phyloP scores from a whole-genome alignment of 2,329 filamentous ascomycete genomes.

The Acephala macrosclerotiorum region DNA sequence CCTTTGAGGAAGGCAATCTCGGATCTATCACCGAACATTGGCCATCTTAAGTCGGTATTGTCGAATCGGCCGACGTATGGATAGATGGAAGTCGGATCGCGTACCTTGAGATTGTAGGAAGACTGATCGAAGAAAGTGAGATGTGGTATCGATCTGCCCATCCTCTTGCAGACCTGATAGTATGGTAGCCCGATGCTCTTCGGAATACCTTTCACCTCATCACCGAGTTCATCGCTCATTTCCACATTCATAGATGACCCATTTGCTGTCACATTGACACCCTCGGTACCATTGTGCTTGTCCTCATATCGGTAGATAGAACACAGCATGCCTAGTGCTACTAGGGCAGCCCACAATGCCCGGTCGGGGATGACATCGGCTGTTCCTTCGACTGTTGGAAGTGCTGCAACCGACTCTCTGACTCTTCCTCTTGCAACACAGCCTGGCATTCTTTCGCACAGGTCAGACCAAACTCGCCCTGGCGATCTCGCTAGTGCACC shows the following conservation, averaged over 20 bases:
- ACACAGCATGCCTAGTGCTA: slow-evolving; percentile 59
- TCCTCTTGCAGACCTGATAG: slow-evolving; percentile 57
- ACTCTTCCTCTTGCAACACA: slow-evolving; percentile 58
- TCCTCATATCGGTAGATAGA: slow-evolving; percentile 62
- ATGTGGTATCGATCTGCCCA: slow-evolving; percentile 60
- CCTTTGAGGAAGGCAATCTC: slow-evolving; percentile 61
- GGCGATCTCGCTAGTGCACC: slow-evolving; percentile 55
- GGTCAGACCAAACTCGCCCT: slow-evolving; percentile 61
- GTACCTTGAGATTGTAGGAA: slow-evolving; percentile 52
- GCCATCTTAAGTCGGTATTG: slow-evolving; percentile 61
- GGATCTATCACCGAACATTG: slow-evolving; percentile 59
- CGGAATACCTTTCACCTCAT: slow-evolving; percentile 58
- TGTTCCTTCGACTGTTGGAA: slow-evolving; percentile 57
- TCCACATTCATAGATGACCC: slow-evolving; percentile 47
- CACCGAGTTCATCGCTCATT: slow-evolving; percentile 59
- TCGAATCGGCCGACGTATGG: slow-evolving; percentile 60
- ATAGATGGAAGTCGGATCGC: slow-evolving; percentile 52
- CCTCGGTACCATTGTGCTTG: slow-evolving; percentile 58
- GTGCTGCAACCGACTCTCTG: slow-evolving; percentile 55
- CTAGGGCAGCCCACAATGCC: slow-evolving; percentile 60
- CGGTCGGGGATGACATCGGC: slow-evolving; percentile 57
- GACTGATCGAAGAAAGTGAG: slow-evolving; percentile 60
- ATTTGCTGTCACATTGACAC: slow-evolving; percentile 49
- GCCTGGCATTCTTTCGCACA: slow-evolving; percentile 61
- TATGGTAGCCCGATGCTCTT: slow-evolving; percentile 57